These are phyloP conservation scores for Globisporangium abappressorium DNA, from an alignment of 352 stramenopile species.

Conservation along the genomic window DNA sequence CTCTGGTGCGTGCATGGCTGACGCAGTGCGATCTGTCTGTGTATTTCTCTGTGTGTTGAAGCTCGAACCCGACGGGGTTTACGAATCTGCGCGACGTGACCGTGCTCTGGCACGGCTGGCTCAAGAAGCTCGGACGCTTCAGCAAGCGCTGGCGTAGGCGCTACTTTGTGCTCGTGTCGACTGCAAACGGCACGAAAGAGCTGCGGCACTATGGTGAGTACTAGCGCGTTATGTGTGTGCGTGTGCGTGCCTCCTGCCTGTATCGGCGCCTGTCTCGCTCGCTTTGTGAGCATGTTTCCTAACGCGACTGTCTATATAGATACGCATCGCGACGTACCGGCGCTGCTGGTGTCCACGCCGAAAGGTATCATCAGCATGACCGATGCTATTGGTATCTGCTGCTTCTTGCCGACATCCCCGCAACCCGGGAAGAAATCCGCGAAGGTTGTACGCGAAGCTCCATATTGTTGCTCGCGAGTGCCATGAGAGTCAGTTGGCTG, in stretches of 20 bases:
- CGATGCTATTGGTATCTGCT: conserved; percentile 75
- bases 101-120: conserved; percentile 82
- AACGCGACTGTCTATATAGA: conserved; percentile 23
- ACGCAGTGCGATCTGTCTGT: background rate
- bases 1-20: background rate
- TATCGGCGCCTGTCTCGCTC: background rate
- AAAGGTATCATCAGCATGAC: conserved; percentile 73
- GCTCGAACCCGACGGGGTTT: conserved; percentile 50
- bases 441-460: conserved; percentile 49
- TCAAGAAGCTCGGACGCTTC: conserved; percentile 82
- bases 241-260: background rate
- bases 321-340: conserved; percentile 52
- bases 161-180: conserved; percentile 82
- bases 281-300: background rate
- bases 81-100: conserved; percentile 49
- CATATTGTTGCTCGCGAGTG: background rate
- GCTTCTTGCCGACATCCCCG: conserved; percentile 47
- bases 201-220: conserved; percentile 66
- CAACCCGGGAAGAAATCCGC: conserved; percentile 39
- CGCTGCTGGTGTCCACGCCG: conserved; percentile 58
- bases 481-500: background rate
- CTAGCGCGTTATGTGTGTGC: background rate
- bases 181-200: conserved; percentile 60
- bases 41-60: conserved; percentile 9
- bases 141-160: conserved; percentile 76